These are phyloP conservation scores for Metschnikowia koreensis DNA, from an alignment of 805 yeast species.

Conservation along the genomic window DNA sequence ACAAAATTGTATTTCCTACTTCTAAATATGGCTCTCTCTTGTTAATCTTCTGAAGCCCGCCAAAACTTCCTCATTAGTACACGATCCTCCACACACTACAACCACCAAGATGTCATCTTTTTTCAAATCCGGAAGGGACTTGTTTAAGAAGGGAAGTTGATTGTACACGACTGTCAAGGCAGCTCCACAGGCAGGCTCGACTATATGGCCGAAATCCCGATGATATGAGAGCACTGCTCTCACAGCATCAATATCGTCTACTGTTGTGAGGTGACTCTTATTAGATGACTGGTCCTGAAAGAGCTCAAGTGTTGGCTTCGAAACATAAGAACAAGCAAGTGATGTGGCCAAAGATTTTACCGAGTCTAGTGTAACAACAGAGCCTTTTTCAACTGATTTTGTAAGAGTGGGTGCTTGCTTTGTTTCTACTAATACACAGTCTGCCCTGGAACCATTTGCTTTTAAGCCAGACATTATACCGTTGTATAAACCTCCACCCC, in stretches of 20 bases:
- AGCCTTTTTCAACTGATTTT: conserved; percentile 46
- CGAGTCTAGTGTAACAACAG: conserved; percentile 43
- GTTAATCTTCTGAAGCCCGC: conserved; percentile 15
- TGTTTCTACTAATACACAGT: conserved; percentile 52
- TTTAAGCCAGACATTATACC: conserved; percentile 49
- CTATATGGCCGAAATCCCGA: conserved; percentile 47
- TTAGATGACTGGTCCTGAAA: conserved; percentile 14
- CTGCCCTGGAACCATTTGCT: conserved; percentile 22
- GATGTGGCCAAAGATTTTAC: conserved; percentile 60
- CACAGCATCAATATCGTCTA: conserved; percentile 56
- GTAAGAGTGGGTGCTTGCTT: conserved; percentile 60
- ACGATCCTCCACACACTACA: conserved; percentile 54
- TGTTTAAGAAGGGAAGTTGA: conserved; percentile 26
- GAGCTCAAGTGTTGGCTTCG: conserved; percentile 45
- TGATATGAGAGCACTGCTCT: conserved; percentile 51
- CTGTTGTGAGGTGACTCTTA: conserved; percentile 24
- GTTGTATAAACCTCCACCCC: conserved; percentile 58
- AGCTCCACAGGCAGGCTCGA: conserved; percentile 77
- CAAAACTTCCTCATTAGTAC: conserved; percentile 18
- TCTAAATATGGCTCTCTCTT: conserved; percentile 7
- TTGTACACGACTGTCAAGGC: conserved; percentile 55
- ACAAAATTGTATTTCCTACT: too few relatives aligned
- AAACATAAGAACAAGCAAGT: conserved; percentile 59
- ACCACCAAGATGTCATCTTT: conserved; percentile 48
- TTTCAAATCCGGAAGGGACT: conserved; percentile 26